Percentiles rank a stretch among this genome's conserved stretches.
Evolutionary conservation across 1,139 yeast species (phyloP).

Genomic region (Scheffersomyces segobiensis): DNA sequence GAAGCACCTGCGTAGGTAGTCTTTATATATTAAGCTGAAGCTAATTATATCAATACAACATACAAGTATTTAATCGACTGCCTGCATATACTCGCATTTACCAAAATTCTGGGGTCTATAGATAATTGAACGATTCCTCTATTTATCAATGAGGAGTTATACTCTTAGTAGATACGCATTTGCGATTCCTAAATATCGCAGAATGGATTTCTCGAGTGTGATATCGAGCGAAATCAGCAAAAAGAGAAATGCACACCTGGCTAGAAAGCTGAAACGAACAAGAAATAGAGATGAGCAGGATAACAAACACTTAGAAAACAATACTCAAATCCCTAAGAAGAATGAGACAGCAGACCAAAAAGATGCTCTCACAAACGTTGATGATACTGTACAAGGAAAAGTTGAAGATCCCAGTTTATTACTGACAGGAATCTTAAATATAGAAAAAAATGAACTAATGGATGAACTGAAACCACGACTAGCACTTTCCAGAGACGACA

Average conservation of each 20-base stretch:
- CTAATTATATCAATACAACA: too few species aligned
- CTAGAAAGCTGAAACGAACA: not conserved
- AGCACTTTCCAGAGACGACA: constrained; percentile 8
- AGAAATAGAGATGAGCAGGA: not conserved
- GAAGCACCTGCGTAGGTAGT: too few species aligned
- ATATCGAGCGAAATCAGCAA: constrained; percentile 37
- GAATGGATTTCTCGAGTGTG: constrained; percentile 34
- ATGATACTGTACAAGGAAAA: not conserved
- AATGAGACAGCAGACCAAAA: not conserved
- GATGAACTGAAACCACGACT: not conserved
- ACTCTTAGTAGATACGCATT: not conserved
- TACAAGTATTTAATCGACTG: too few species aligned
- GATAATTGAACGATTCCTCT: not conserved
- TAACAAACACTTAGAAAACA: not conserved
- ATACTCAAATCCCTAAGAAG: not conserved
- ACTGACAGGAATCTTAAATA: not conserved
- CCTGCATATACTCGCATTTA: too few species aligned
- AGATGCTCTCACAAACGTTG: not conserved
- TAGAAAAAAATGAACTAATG: not conserved
- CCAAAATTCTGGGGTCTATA: not conserved
- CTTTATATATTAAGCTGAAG: too few species aligned
- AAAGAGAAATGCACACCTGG: constrained; percentile 19
- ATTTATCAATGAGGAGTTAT: too few species aligned
- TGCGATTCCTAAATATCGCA: constrained; percentile 2
- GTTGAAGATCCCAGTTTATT: not conserved